A percentile compares a stretch with the other conserved stretches of the same genome.
phyloP scores from a whole-genome alignment of 495 filamentous ascomycete genomes.

The Aspergillus cristatus region DNA sequence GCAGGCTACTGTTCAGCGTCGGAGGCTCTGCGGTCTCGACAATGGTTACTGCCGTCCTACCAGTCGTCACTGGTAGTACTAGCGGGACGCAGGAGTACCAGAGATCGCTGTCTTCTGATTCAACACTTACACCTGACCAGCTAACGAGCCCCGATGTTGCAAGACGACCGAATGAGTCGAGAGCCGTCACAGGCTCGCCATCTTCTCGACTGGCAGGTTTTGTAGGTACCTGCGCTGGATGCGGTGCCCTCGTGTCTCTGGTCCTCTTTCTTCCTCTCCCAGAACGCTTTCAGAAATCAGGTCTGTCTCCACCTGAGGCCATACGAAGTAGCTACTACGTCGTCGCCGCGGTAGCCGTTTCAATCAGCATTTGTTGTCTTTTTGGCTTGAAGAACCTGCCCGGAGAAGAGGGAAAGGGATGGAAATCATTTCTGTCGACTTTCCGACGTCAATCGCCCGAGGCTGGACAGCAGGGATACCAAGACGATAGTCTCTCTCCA shows the following conservation, averaged over 20 bases:
- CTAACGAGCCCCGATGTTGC: constrained; percentile 9
- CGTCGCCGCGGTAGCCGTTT: constrained; percentile 61
- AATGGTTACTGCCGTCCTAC: constrained; percentile 95
- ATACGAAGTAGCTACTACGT: constrained; percentile 78
- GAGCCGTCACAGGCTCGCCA: constrained; percentile 16
- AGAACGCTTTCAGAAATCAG: constrained; percentile 58
- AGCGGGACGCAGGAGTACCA: constrained; percentile 9
- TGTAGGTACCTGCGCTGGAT: constrained; percentile 86
- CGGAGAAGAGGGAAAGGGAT: constrained; percentile 70
- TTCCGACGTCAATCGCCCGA: not conserved
- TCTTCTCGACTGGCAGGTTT: constrained; percentile 70
- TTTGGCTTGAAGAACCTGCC: constrained; percentile 70
- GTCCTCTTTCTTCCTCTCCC: constrained; percentile 78
- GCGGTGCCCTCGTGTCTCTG: constrained; percentile 80
- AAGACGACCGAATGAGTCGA: constrained; percentile 6
- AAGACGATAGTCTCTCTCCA: constrained; percentile 2
- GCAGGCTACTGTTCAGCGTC: constrained; percentile 76
- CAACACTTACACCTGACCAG: constrained; percentile 54
- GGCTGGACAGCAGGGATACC: constrained; percentile 1
- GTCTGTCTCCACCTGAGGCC: constrained; percentile 55
- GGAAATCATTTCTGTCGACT: constrained; percentile 33
- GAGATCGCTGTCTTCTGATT: constrained; percentile 52
- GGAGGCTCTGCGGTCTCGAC: constrained; percentile 88
- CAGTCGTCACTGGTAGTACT: constrained; percentile 59
- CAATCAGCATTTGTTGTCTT: constrained; percentile 65